Percentiles rank a stretch among this genome's conserved stretches.
Evolutionary conservation across 441 rosid genomes (phyloP).

Genomic region (Euphorbia celastroides): DNA sequence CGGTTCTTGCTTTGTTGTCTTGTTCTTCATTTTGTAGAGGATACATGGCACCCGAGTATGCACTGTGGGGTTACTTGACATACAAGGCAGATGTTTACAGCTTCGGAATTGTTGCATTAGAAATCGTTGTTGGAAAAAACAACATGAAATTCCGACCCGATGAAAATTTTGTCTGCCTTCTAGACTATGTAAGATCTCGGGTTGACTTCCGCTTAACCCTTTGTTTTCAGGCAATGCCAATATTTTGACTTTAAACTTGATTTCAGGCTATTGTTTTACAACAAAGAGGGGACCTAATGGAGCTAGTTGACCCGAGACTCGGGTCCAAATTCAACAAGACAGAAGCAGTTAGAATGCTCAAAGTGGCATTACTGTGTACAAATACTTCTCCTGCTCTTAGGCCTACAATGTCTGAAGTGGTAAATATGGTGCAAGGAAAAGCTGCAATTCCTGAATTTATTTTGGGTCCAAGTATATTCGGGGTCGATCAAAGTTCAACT

Average conservation of each 20-base stretch:
- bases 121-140: slow-evolving; percentile 52
- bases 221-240: no score
- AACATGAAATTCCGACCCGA: slow-evolving; percentile 45
- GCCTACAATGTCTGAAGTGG: slow-evolving; percentile 59
- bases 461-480: neutral
- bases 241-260: neutral
- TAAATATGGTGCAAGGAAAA: slow-evolving; percentile 51
- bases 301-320: slow-evolving; percentile 43
- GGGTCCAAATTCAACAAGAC: slow-evolving; percentile 28
- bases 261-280: slow-evolving; percentile 45
- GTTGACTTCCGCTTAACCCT: no score
- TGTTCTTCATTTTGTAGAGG: slow-evolving; percentile 58
- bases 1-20: neutral
- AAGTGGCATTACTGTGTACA: slow-evolving; percentile 48
- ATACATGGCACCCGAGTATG: no score
- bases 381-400: slow-evolving; percentile 45
- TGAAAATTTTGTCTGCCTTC: slow-evolving; percentile 46
- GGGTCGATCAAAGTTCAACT: no score
- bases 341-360: slow-evolving; percentile 41
- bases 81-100: slow-evolving; percentile 51
- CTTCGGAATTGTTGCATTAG: slow-evolving; percentile 49
- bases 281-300: slow-evolving; percentile 31
- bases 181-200: slow-evolving; percentile 45
- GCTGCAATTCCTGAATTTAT: slow-evolving; percentile 16
- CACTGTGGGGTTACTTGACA: slow-evolving; percentile 47